A percentile compares a stretch with the other conserved stretches of the same genome.
phyloP scores from a whole-genome alignment of 331 rosid species.

The Malus hybrid region DNA sequence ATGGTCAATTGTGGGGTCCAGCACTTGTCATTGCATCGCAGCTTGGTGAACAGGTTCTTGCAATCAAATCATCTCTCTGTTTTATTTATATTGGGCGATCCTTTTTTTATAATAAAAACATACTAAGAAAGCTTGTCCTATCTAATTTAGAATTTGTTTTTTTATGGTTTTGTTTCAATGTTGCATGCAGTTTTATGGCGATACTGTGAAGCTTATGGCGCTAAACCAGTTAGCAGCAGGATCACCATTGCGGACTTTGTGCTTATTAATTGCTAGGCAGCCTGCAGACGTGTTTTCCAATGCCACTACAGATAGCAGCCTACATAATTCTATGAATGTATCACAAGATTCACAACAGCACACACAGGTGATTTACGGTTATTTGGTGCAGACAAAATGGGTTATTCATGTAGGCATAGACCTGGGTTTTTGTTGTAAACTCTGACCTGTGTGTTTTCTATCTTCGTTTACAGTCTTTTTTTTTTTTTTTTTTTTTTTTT shows the following conservation, averaged over 20 bases:
- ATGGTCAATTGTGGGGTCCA: constrained; percentile 30
- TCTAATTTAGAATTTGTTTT: neutral
- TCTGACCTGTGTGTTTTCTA: neutral
- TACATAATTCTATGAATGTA: constrained; percentile 1
- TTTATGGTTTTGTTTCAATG: neutral
- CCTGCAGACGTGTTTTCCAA: constrained; percentile 26
- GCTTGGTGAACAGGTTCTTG: constrained; percentile 33
- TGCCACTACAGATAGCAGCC: constrained; percentile 6
- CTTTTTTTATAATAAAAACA: neutral
- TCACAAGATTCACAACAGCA: constrained; percentile 2
- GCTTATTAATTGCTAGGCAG: constrained; percentile 22
- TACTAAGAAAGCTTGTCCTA: neutral
- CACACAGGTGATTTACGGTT: constrained; percentile 11
- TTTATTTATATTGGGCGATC: neutral
- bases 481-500: neutral
- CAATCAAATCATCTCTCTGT: neutral
- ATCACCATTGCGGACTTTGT: constrained; percentile 22
- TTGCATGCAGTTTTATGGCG: constrained; percentile 22
- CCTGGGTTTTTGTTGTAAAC: neutral
- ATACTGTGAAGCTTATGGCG: constrained; percentile 26
- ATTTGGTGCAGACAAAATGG: neutral
- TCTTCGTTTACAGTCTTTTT: neutral
- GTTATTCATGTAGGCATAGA: too few relatives aligned
- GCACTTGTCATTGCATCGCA: constrained; percentile 25
- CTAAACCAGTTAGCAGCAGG: constrained; percentile 22